Base-by-base conservation (phyloP, 225 moss, liverwort and hornwort species). In the Lunularia cruciata region DNA sequence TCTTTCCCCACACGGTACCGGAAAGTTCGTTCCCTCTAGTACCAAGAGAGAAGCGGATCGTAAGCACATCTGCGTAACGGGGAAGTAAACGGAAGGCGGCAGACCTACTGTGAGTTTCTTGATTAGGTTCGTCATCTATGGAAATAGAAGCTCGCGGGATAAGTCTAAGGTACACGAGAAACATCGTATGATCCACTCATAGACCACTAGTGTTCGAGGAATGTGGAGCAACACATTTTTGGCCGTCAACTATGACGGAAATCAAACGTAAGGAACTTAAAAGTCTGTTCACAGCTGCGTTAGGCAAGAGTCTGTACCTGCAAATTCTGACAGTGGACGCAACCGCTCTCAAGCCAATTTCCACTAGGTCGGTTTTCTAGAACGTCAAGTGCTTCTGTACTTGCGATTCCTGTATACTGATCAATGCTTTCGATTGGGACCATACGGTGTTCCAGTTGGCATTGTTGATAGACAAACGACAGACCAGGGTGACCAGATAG, bases 131-230 rank as follows among this genome's bases (percentile, higher is more conserved):
- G 40, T 34, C 22, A n/a, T n/a, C n/a, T n/a, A n/a, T n/a, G n/a
- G n/a, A n/a, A n/a, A n/a, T n/a, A n/a, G n/a, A n/a, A n/a, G 48
- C 46, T 47, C n/a, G n/a, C n/a, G n/a, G n/a, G n/a, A n/a, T n/a
- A n/a, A n/a, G n/a, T 40, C 19, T 39, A 5, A 20, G 5, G 20
- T 27, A 63, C 14, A 5, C 23, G 13, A 42, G 42, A 40, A 40
- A 40, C 5, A 13, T 40, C 40, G 40, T 40, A n/a, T n/a, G n/a
- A n/a, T n/a, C n/a, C n/a, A n/a, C n/a, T n/a, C 26, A 57, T 65
- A 33, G 89, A 85, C 67, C 89, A 89, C 49, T 89, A 75, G 52
- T 84, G 82, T 56, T 92, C 92, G 19, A 92, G 84, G 20, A 89
- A 61, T 37, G 88, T 88, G 46, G 79, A 68, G 18, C 92, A 89